Base-by-base conservation (phyloP, 2,329 filamentous ascomycete species). In the Macrophomina tecta region DNA sequence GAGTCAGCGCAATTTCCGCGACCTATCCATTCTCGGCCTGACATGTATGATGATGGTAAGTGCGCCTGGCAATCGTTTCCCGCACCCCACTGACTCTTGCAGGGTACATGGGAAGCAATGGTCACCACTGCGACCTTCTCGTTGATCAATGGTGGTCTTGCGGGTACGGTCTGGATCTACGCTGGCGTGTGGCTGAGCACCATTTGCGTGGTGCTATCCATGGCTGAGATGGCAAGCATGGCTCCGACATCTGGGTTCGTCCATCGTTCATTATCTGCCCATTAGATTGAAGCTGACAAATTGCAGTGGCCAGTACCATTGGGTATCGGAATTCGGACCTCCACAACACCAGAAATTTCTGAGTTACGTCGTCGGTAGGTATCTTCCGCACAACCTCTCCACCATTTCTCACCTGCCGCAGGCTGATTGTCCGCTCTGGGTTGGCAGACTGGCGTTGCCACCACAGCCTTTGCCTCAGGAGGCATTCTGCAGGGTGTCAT, bases 21-120 rank as follows among this genome's bases (percentile, higher is more conserved):
- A 83, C 70, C 70, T 83, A 64, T 82, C 82, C 4, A 85, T 84
- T 42, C 76, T 86, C 14, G 83, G 83, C 8, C 85, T 86, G 32
- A 83, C 82, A 69, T 82, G 84, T 38, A 77, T 85, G 38, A 81
- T 85, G 70, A 56, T 56, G 52, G 52, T 56, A 38, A 12, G 32
- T 9, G 9, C 14, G 12, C 30, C 6, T 12, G 14, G 28, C 11
- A 36, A 6, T 14, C 32, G 9, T 30, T 2, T 11, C 5, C 32
- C 5, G 5, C 48, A 40, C 5, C 32, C 18, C 52, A 38, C n/a
- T 14, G 6, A 18, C n/a, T 18, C 14, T 5, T 32, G 18, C 52
- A 56, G 52, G 52, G 52, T 4, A 56, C 52, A 56, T 56, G 52
- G 52, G 52, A 56, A 30, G 52, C 52, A 12, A 56, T 56, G 32